These are phyloP conservation scores for Termitomyces titanicus DNA, from an alignment of 768 basidiomycete species.

Conservation along the genomic window DNA sequence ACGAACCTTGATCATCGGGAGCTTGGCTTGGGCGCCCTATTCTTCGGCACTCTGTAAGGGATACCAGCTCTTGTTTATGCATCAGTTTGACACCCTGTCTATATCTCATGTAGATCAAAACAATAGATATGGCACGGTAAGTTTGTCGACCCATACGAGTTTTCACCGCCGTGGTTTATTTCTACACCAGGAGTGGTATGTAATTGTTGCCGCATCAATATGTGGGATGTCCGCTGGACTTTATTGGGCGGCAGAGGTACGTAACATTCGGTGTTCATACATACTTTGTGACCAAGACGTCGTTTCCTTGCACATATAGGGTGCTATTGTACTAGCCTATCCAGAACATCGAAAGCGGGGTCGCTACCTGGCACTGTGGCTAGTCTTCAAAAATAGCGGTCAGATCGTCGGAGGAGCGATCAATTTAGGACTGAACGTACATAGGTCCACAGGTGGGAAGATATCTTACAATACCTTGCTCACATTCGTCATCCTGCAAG, in stretches of 20 bases:
- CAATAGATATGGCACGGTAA: slow-evolving; percentile 17
- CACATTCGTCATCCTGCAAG: slow-evolving; percentile 14
- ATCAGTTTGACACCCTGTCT: neutral
- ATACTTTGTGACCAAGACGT: neutral
- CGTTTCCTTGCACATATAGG: neutral
- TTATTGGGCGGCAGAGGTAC: slow-evolving; percentile 18
- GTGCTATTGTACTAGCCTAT: slow-evolving; percentile 11
- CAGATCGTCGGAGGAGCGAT: slow-evolving; percentile 18
- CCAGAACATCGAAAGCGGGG: slow-evolving; percentile 13
- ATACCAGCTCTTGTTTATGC: neutral
- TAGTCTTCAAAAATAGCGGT: slow-evolving; percentile 8
- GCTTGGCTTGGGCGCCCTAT: slow-evolving; percentile 12
- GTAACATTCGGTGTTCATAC: neutral
- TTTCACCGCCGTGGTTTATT: neutral
- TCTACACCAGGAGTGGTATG: slow-evolving; percentile 14
- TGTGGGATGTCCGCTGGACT: slow-evolving; percentile 15
- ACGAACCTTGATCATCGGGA: slow-evolving; percentile 13
- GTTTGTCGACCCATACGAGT: neutral
- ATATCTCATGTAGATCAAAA: slow-evolving; percentile 12
- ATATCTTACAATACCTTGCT: slow-evolving; percentile 13
- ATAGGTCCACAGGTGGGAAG: slow-evolving; percentile 16
- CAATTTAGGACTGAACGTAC: slow-evolving; percentile 14
- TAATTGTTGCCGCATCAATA: slow-evolving; percentile 11
- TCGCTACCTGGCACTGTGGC: slow-evolving; percentile 12
- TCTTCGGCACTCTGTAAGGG: slow-evolving; percentile 13